Conservation (phyloP, 208 protist genomes). For the Trypanosoma conorhini region DNA sequence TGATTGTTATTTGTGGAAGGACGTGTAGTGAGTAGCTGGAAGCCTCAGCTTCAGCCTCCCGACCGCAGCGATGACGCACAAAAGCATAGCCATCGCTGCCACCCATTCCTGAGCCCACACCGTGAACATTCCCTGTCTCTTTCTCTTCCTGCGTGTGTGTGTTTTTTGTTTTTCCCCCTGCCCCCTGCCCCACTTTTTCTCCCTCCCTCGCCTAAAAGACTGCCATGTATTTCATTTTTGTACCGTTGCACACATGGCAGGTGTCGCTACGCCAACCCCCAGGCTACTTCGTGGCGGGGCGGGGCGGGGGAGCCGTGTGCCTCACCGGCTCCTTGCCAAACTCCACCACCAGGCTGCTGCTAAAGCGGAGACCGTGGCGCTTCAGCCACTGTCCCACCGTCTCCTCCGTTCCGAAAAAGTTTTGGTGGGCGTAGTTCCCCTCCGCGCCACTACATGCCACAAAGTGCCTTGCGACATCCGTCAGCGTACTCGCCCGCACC, state of each 20-base stretch:
- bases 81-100: neutral
- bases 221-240: neutral
- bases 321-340: slow-evolving; percentile 89
- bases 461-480: slow-evolving; percentile 77
- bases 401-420: slow-evolving; percentile 80
- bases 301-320: slow-evolving; percentile 45
- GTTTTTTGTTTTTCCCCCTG: neutral
- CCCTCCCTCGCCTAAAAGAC: neutral
- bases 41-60: neutral
- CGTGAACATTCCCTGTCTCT: neutral
- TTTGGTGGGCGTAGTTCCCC: slow-evolving; percentile 76
- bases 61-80: neutral
- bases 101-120: neutral
- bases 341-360: slow-evolving; percentile 77
- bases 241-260: slow-evolving; percentile 8
- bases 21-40: neutral
- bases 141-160: neutral
- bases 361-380: slow-evolving; percentile 72
- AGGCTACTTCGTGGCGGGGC: neutral
- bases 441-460: slow-evolving; percentile 78
- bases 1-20: neutral
- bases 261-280: neutral
- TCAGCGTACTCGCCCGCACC: slow-evolving; percentile 30
- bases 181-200: neutral
- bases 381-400: slow-evolving; percentile 87